phyloP scores from a whole-genome alignment of 2,329 filamentous ascomycete genomes.

The Fusarium succisae region DNA sequence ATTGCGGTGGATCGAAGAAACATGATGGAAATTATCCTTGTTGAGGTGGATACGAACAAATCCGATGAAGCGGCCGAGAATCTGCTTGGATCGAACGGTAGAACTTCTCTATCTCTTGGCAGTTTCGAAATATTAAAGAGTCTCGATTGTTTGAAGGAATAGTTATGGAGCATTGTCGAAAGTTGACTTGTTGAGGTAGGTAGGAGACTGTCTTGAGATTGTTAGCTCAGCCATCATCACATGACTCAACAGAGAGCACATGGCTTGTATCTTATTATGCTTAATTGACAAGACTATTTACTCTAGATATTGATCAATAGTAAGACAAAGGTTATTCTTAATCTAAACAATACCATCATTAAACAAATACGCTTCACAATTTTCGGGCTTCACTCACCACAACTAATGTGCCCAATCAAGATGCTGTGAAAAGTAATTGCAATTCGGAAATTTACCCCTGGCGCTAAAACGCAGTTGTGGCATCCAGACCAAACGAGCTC shows the following conservation, averaged over 20 bases:
- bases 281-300: neutral
- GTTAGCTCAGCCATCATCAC: neutral
- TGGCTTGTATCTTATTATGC: neutral
- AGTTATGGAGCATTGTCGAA: neutral
- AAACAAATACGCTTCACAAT: neutral
- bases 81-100: neutral
- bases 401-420: neutral
- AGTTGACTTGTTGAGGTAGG: neutral
- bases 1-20: slow-evolving; percentile 20
- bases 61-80: slow-evolving; percentile 11
- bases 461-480: slow-evolving; percentile 32
- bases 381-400: neutral
- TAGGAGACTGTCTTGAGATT: neutral
- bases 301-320: neutral
- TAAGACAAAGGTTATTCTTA: neutral
- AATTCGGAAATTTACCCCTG: slow-evolving; percentile 21
- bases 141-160: neutral
- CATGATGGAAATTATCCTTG: slow-evolving; percentile 17
- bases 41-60: slow-evolving; percentile 13
- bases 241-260: neutral
- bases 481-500: slow-evolving; percentile 19
- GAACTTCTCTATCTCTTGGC: neutral
- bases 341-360: neutral
- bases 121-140: neutral
- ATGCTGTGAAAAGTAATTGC: neutral